A percentile compares a stretch with the other conserved stretches of the same genome.
These are phyloP conservation scores for Drosera spatulata DNA, from an alignment of 179 eudicot genomes.

Conservation along the genomic window DNA sequence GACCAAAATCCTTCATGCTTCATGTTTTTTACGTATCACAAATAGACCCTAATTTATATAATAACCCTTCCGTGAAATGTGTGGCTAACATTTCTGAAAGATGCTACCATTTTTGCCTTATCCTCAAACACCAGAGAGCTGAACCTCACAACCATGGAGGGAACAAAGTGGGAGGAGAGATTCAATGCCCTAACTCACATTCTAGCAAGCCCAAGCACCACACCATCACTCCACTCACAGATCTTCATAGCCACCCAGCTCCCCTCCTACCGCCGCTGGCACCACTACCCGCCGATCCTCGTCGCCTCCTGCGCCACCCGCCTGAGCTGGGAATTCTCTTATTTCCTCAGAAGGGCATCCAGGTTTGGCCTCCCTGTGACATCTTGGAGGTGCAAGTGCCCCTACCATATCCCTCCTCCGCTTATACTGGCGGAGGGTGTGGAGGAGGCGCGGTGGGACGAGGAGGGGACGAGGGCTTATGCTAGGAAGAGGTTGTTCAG, in stretches of 20 bases:
- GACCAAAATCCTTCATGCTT: too few species aligned
- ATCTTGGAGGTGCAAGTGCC: constrained; percentile 88
- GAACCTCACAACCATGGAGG: too few species aligned
- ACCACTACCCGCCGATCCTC: constrained; percentile 82
- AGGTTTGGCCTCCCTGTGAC: constrained; percentile 44
- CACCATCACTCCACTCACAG: constrained; percentile 75
- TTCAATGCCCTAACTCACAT: constrained; percentile 63
- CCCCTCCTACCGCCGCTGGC: constrained; percentile 80
- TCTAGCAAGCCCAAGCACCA: constrained; percentile 54
- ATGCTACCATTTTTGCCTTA: too few species aligned
- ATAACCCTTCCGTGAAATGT: too few species aligned
- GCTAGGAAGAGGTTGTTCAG: constrained; percentile 41
- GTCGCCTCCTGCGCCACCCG: constrained; percentile 9
- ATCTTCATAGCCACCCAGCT: constrained; percentile 55
- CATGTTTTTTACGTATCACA: too few species aligned
- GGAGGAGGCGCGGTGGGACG: constrained; percentile 66
- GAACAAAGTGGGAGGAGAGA: constrained; percentile 62
- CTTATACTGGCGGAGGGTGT: constrained; percentile 60
- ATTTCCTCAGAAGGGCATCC: constrained; percentile 47
- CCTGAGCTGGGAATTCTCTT: constrained; percentile 41
- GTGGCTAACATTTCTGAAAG: too few species aligned
- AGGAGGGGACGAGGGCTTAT: constrained; percentile 37
- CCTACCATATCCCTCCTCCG: constrained; percentile 65
- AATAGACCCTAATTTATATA: too few species aligned
- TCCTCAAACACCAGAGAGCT: too few species aligned